Conservation (phyloP, 768 basidiomycete species). For the Rhodocollybia butyracea region DNA sequence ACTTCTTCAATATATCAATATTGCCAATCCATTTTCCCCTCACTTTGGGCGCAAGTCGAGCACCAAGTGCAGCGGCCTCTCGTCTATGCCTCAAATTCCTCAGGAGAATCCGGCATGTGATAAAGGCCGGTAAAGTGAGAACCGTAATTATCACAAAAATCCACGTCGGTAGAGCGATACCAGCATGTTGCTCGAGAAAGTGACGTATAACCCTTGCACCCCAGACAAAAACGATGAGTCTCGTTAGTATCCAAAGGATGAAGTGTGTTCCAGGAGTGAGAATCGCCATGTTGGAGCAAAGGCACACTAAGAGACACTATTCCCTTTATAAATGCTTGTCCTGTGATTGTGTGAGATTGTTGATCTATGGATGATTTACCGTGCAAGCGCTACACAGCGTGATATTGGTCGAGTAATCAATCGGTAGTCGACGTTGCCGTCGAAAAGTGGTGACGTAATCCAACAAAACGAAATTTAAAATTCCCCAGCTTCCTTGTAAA, state of each 20-base stretch:
- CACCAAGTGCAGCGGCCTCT: conserved; percentile 41
- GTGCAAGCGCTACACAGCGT: no score
- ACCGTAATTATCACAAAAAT: conserved; percentile 26
- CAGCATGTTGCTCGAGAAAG: conserved; percentile 8
- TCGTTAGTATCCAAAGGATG: conserved; percentile 5
- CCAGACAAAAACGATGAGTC: conserved; percentile 14
- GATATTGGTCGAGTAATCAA: no score
- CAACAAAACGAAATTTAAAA: no score
- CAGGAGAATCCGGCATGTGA: conserved; percentile 26
- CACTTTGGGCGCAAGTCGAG: conserved; percentile 36
- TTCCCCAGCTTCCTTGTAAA: no score
- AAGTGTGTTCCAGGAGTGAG: conserved; percentile 8
- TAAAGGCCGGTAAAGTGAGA: conserved; percentile 30
- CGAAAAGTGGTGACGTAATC: no score
- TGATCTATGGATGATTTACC: no score
- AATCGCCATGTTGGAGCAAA: conserved; percentile 7
- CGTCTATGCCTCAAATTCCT: conserved; percentile 27
- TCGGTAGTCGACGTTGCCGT: no score
- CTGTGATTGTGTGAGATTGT: no score
- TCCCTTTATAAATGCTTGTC: no score
- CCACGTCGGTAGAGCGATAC: conserved; percentile 33
- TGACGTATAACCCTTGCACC: conserved; percentile 13
- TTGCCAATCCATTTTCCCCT: conserved; percentile 42
- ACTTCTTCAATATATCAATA: conserved; percentile 35
- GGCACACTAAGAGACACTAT: no score